Evolutionary conservation across 2,329 filamentous ascomycete genomes (phyloP).

Genomic region (Graphilbum ipis-grandicollis): DNA sequence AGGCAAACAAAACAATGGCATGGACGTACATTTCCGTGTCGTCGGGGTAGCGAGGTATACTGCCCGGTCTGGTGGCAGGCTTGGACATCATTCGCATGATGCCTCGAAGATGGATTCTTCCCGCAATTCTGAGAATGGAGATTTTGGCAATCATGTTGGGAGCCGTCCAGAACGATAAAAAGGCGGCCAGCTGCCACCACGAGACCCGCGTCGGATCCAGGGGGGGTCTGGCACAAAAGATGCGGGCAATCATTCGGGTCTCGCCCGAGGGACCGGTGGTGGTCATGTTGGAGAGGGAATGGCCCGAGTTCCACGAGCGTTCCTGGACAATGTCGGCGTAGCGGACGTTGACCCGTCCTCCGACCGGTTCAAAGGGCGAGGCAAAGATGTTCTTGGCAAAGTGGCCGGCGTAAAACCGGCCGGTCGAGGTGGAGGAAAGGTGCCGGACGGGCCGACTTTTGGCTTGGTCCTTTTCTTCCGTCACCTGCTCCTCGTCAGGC

Average conservation of each 20-base stretch:
- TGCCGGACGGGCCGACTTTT: neutral
- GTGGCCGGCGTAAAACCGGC: neutral
- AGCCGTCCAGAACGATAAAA: neutral
- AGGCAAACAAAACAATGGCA: neutral
- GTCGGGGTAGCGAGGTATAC: neutral
- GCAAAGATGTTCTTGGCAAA: neutral
- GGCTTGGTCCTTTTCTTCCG: neutral
- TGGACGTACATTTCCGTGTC: neutral
- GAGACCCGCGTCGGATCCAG: neutral
- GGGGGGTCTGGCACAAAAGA: neutral
- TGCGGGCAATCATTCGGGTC: neutral
- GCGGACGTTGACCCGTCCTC: neutral
- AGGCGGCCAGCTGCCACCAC: neutral
- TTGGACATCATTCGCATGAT: neutral
- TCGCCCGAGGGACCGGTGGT: neutral
- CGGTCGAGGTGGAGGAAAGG: too few species aligned
- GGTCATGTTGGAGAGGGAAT: neutral
- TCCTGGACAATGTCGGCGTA: neutral
- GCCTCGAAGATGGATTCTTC: neutral
- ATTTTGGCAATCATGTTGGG: neutral
- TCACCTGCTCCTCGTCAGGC: neutral
- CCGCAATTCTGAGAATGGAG: neutral
- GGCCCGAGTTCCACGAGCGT: neutral
- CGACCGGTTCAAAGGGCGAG: neutral
- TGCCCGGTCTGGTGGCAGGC: neutral